A percentile compares a stretch with the other conserved stretches of the same genome.
Conservation (phyloP, 768 basidiomycete species). For the Artomyces pyxidatus region DNA sequence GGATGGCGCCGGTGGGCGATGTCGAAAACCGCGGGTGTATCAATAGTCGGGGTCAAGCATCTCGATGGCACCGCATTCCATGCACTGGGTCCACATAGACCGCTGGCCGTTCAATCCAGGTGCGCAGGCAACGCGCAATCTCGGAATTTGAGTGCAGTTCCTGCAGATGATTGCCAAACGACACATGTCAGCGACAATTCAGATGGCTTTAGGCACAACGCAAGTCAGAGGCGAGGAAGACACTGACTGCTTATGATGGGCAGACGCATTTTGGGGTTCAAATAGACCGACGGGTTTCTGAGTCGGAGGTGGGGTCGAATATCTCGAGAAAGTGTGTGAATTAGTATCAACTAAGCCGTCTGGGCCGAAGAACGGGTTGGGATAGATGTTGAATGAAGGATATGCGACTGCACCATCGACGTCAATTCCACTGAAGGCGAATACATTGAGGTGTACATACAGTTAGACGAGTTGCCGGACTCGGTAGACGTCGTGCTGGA, state of each 20-base stretch:
- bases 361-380: conserved; percentile 12
- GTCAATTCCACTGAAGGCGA: conserved; percentile 30
- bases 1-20: conserved; percentile 1
- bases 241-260: conserved; percentile 71
- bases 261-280: conserved; percentile 49
- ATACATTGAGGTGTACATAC: not conserved
- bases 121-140: conserved; percentile 73
- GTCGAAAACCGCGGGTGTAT: not conserved
- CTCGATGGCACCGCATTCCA: conserved; percentile 83
- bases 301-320: conserved; percentile 29
- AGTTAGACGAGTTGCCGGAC: conserved; percentile 35
- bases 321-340: conserved; percentile 24
- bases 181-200: conserved; percentile 11
- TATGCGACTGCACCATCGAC: conserved; percentile 33
- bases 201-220: no score
- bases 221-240: not conserved
- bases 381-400: conserved; percentile 54
- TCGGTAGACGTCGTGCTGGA: conserved; percentile 48
- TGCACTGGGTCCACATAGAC: conserved; percentile 85
- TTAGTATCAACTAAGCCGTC: conserved; percentile 38
- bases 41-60: conserved; percentile 70
- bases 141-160: conserved; percentile 73
- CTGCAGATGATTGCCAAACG: conserved; percentile 26
- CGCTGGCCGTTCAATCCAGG: conserved; percentile 59
- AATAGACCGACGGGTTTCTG: conserved; percentile 50